These are phyloP conservation scores for Neobulgaria alba DNA, from an alignment of 2,329 filamentous ascomycete genomes.

Conservation along the genomic window DNA sequence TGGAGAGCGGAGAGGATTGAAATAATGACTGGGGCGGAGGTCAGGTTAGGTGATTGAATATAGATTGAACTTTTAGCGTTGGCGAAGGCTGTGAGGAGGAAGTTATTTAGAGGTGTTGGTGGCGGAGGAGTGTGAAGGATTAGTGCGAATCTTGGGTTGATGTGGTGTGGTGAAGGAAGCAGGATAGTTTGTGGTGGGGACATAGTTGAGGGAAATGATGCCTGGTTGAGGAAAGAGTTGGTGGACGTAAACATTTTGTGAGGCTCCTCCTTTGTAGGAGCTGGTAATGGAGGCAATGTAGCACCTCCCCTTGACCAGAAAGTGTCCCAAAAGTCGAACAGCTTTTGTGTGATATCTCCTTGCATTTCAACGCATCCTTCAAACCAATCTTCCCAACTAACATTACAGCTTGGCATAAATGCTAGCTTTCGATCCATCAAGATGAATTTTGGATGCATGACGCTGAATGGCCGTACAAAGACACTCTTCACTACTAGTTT, in stretches of 20 bases:
- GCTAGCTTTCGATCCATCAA: constrained; percentile 60
- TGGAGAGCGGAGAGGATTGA: constrained; percentile 52
- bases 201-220: constrained; percentile 2
- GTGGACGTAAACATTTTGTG: neutral
- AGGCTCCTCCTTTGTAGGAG: neutral
- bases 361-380: constrained; percentile 64
- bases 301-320: constrained; percentile 51
- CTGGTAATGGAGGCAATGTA: constrained; percentile 7
- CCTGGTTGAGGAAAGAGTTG: constrained; percentile 6
- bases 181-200: constrained; percentile 46
- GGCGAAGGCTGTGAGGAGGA: constrained; percentile 49
- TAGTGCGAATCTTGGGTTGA: constrained; percentile 13
- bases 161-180: constrained; percentile 60
- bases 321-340: constrained; percentile 56
- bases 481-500: constrained; percentile 66
- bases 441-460: constrained; percentile 84
- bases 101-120: constrained; percentile 49
- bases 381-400: constrained; percentile 84
- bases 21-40: constrained; percentile 53
- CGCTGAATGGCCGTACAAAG: constrained; percentile 71
- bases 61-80: constrained; percentile 61
- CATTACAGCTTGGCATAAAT: constrained; percentile 71
- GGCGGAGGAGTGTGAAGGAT: constrained; percentile 8
- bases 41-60: constrained; percentile 73
- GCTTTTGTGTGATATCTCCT: constrained; percentile 51